Conservation (phyloP, 495 filamentous ascomycete species). For the Trypethelium eluteriae region DNA sequence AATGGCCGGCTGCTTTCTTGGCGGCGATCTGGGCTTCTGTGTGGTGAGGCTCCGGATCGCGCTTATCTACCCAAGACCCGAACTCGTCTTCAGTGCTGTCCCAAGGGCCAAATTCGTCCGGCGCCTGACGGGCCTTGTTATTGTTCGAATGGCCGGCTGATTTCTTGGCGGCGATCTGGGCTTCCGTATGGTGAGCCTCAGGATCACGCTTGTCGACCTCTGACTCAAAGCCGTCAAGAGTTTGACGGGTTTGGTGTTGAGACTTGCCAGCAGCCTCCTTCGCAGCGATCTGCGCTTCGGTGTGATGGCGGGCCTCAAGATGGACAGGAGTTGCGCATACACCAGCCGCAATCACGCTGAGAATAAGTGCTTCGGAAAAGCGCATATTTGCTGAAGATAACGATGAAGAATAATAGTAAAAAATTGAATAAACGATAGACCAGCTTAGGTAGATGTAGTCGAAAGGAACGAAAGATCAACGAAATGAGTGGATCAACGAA, state of each 20-base stretch:
- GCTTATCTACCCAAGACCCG: background rate
- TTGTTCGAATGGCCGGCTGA: background rate
- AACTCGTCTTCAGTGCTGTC: background rate
- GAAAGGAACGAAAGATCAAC: constrained; percentile 1
- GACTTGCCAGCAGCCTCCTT: background rate
- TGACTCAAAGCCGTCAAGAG: background rate
- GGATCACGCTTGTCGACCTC: background rate
- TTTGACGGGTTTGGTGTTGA: background rate
- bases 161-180: background rate
- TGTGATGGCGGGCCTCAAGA: background rate
- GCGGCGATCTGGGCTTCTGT: background rate
- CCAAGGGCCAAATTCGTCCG: background rate
- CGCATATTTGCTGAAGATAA: background rate
- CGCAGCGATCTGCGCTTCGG: background rate
- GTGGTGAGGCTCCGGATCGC: background rate
- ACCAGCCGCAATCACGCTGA: background rate
- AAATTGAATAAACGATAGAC: background rate
- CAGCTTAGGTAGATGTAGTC: background rate
- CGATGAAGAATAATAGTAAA: background rate
- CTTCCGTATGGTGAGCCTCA: background rate
- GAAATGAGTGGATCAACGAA: background rate
- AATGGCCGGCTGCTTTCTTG: background rate
- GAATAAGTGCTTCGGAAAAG: constrained; percentile 1
- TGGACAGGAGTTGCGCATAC: background rate
- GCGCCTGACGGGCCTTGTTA: background rate